Base-by-base conservation (phyloP, 2,329 filamentous ascomycete genomes). In the Moelleriella libera region DNA sequence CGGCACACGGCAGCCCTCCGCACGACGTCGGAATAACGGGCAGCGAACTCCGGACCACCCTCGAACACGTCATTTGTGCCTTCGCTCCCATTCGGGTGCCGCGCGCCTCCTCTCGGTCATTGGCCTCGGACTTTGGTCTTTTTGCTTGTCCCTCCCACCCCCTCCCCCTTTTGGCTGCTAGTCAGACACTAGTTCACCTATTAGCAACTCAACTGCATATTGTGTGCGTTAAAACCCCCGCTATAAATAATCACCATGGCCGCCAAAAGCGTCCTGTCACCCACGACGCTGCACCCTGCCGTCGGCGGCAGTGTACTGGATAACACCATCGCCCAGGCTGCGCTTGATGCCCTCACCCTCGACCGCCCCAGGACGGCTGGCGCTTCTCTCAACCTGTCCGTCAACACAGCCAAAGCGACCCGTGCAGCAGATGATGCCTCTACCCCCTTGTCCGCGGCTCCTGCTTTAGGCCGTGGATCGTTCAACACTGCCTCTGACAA, bases 271-370 rank as follows among this genome's bases (percentile, higher is more conserved):
- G 53, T 69, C 51, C 60, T 61, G 43, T 72, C 71, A 53, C 69
- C 72, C 49, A 65, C 66, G 48, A 65, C 70, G 53, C 66, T 76
- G 63, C 72, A 76, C 67, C 70, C 71, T 57, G 64, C 63, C 52
- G 67, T 76, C 60, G 68, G 65, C 11, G 43, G 6, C 53, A 55
- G 57, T n/a, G 37, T 10, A 52, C 55, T 57, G 51, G 50, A 46
- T 50, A 52, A 51, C 44, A 48, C 50, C 49, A 45, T 48, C 45
- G 48, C 48, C 48, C 52, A 51, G 29, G 21, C 28, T 14, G 6
- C 44, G 14, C 10, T 43, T 30, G 50, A 52, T 30, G 47, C 42
- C 47, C 47, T 48, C 41, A 40, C 32, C 43, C 47, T 47, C 44
- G 52, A 52, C 50, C 52, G 54, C 47, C 53, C 52, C 49, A 52